These are phyloP conservation scores for Choiromyces venosus DNA, from an alignment of 495 filamentous ascomycete species.

Conservation along the genomic window DNA sequence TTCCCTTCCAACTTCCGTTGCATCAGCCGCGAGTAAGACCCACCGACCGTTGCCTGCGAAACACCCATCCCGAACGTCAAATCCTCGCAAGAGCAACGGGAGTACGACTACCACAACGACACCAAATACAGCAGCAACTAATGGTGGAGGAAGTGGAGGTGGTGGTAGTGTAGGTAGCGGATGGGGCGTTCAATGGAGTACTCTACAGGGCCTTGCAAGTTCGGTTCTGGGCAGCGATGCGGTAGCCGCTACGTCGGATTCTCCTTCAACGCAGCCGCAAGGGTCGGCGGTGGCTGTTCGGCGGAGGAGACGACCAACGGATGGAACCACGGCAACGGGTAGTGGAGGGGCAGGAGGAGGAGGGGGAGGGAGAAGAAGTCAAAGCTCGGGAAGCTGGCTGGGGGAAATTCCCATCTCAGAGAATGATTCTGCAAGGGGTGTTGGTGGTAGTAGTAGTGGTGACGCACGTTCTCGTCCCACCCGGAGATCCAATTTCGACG, in stretches of 20 bases:
- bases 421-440: conserved; percentile 45
- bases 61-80: neutral
- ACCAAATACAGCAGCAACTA: neutral
- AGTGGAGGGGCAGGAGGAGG: conserved; percentile 32
- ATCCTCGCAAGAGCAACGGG: neutral
- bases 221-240: conserved; percentile 39
- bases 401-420: conserved; percentile 48
- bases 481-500: conserved; percentile 7
- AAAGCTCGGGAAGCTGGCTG: conserved; percentile 48
- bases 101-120: conserved; percentile 1
- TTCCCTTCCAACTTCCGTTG: neutral
- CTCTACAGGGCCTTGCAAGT: conserved; percentile 42
- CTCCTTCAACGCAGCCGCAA: conserved; percentile 11
- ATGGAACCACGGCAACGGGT: conserved; percentile 16
- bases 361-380: conserved; percentile 42
- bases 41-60: conserved; percentile 1
- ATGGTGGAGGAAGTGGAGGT: conserved; percentile 8
- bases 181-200: conserved; percentile 36
- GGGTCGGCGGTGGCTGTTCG: conserved; percentile 1
- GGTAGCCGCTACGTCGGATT: conserved; percentile 5
- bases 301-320: conserved; percentile 8
- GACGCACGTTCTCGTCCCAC: conserved; percentile 16
- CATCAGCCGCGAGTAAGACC: neutral
- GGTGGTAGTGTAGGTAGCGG: conserved; percentile 10
- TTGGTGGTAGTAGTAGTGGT: neutral